Evolutionary conservation across 345 rosid species (phyloP), one percentile per base, ranked within the genome.

Genomic region (Lagerstroemia speciosa): DNA sequence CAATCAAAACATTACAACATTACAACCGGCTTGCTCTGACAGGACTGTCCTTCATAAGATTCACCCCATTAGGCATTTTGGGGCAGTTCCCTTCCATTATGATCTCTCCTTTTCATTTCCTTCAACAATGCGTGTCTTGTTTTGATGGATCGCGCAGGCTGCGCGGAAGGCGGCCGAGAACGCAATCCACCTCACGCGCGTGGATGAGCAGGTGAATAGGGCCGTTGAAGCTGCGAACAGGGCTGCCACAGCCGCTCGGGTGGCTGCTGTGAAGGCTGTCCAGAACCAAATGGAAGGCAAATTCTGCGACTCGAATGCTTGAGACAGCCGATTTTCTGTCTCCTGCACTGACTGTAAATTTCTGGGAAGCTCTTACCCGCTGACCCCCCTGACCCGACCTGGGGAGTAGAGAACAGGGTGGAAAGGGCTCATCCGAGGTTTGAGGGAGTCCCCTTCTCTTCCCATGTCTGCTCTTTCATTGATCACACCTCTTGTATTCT

Each of bases 241-340:
- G 53, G 95, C 97, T 7, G 97, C 96, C 31, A 88, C 96, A 19
- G 99, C 99, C 33, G 97, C 99, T 16, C 83, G 99, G 81, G 97
- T 93, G 67, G 97, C 97, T 29, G 96, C 98, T 0, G 84, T 93
- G 36, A 89, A 83, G 84, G 98, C 97, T 41, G 98, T 90, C 75
- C 98, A 89, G 78, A 93, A 89, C 76, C 88, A 79, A 62, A 84
- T 90, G 83, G 97, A 89, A 58, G 93, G 92, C 75, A 89, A 86
- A 80, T 93, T 93, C 86, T 93, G 96, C 74, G 88, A 58, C 12
- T 55, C 61, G 30, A 11, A 55, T 55, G 31, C 8, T 24, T 55
- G 31, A 58, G 34, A 19, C 31, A 41, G 46, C 38, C 46, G 58
- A 48, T 38, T 38, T 63, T 76, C 62, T 74, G 55, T 68, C 68